Evolutionary conservation across 805 yeast genomes (phyloP).

Genomic region (Candida quercuum): DNA sequence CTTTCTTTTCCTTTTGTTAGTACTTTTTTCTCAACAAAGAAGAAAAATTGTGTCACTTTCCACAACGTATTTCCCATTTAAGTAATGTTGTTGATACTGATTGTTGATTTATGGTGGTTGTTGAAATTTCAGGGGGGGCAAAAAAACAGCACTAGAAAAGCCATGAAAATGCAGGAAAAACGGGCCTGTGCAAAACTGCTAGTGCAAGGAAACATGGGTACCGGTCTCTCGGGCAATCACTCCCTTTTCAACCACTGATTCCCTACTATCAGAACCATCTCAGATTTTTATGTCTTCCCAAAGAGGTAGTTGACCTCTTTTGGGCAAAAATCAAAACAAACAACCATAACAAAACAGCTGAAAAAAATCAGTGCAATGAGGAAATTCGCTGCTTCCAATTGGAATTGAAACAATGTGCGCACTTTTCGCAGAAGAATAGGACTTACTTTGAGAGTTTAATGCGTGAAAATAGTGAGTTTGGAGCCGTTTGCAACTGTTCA

Average conservation of each 20-base stretch:
- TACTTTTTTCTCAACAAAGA: too few relatives aligned
- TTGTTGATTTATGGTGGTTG: too few relatives aligned
- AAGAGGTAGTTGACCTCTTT: conserved; percentile 19
- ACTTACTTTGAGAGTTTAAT: too few relatives aligned
- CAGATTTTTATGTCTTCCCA: conserved; percentile 17
- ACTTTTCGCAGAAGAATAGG: too few relatives aligned
- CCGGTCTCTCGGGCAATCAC: not conserved
- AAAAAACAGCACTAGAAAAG: not conserved
- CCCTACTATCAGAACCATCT: not conserved
- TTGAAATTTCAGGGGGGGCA: not conserved
- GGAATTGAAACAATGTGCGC: too few relatives aligned
- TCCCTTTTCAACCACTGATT: not conserved
- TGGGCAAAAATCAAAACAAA: conserved; percentile 4
- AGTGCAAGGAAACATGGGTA: too few relatives aligned
- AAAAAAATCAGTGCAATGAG: not conserved
- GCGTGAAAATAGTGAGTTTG: too few relatives aligned
- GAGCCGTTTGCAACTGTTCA: too few relatives aligned
- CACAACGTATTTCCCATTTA: too few relatives aligned
- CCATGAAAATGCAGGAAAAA: too few relatives aligned
- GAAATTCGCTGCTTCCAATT: not conserved
- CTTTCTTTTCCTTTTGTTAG: not conserved
- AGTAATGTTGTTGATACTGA: too few relatives aligned
- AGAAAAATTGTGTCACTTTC: not conserved
- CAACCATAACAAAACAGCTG: not conserved
- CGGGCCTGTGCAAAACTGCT: too few relatives aligned